phyloP scores from a whole-genome alignment of 305 asterid genomes.

The Ajuga reptans region DNA sequence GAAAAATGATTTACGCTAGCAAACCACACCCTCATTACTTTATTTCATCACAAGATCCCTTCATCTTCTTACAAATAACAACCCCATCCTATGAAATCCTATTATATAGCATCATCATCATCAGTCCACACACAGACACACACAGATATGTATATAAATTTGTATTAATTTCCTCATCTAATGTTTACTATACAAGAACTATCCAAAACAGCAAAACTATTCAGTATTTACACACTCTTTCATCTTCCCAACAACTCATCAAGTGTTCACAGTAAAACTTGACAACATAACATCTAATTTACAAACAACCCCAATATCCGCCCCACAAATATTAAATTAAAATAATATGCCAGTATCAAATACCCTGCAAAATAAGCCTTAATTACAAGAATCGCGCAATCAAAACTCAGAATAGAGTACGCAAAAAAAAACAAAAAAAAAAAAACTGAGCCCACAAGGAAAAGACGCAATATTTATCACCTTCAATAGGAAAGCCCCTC shows the following conservation, averaged over 20 bases:
- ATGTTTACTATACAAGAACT: not conserved
- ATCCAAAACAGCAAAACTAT: not conserved
- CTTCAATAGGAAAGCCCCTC: slow-evolving; percentile 26
- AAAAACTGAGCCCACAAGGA: not conserved
- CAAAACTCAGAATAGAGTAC: not conserved
- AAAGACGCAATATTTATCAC: slow-evolving; percentile 21
- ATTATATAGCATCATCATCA: not conserved
- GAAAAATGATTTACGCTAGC: not conserved
- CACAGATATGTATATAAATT: not conserved
- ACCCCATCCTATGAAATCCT: not conserved
- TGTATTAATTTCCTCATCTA: not conserved
- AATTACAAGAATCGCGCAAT: not conserved
- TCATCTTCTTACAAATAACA: slow-evolving; percentile 5
- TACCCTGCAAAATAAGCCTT: slow-evolving; percentile 2
- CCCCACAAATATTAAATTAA: not conserved
- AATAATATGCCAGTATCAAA: not conserved
- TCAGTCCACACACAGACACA: not conserved
- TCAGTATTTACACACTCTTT: not conserved
- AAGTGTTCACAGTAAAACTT: slow-evolving; percentile 1
- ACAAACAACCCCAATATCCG: slow-evolving; percentile 3
- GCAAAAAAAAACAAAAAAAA: not conserved
- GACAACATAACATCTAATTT: not conserved
- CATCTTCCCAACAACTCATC: slow-evolving; percentile 5
- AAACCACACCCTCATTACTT: not conserved
- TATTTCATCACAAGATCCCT: not conserved